Evolutionary conservation across 768 basidiomycete species (phyloP), one percentile per base, ranked within the genome.

Genomic region (Sarcodon sp.): DNA sequence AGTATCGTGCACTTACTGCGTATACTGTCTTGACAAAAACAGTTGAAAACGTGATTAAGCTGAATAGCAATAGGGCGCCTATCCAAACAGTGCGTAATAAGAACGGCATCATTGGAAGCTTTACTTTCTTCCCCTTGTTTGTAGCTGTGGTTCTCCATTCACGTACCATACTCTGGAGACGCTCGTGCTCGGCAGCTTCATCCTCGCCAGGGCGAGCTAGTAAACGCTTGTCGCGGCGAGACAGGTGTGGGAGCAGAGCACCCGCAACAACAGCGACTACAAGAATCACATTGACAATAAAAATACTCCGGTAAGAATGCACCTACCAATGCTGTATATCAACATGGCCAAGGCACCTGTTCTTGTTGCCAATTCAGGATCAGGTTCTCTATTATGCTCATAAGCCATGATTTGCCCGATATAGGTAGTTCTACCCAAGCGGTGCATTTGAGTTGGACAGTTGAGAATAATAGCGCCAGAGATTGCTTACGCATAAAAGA

Each of bases 61-160:
- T 77, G 66, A 93, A 97, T 32, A 93, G 67, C 0, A 92, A 49
- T 57, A 96, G 68, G 5, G 91, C 88, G 6, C 81, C 87, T 13
- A 79, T 88, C 93, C 93, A 96, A 54, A 96, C 89, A 57, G 96
- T 92, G 47, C 92, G 77, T 46, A 96, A 69, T 58, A 94, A 78
- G 64, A 94, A 83, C 8, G 93, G 89, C 81, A 85, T 89, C 16
- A 83, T 75, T 33, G 93, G 93, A 7, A 97, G 71, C 34, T 72
- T 77, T 43, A 94, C 66, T 5, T 82, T 79, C 58, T 76, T 75
- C 35, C 89, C 89, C 50, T 80, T 70, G 45, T 77, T 69, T 8
- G 79, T 79, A 43, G 90, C 90, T 51, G 94, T 90, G 12, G 80
- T 79, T 54, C 83, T 83, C 93, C 92, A 93, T 58, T 78, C 69